Evolutionary conservation across 2,329 filamentous ascomycete genomes (phyloP).

Genomic region (Stemphylium lycopersici): DNA sequence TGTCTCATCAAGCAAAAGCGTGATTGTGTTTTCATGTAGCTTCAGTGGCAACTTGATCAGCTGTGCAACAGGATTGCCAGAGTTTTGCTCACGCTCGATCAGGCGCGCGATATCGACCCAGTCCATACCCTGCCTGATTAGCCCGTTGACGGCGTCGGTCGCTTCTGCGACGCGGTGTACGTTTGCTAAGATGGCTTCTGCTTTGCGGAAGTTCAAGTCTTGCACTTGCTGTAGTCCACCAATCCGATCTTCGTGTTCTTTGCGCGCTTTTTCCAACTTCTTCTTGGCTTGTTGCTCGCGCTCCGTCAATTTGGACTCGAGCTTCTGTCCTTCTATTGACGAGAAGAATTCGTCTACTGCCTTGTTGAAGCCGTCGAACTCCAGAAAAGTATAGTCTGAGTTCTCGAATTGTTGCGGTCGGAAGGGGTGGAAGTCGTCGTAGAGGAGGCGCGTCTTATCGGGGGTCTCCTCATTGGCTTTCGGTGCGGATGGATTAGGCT

Average conservation of each 20-base stretch:
- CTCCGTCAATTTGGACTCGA: constrained; percentile 82
- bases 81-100: constrained; percentile 83
- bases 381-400: constrained; percentile 69
- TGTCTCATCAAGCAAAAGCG: constrained; percentile 76
- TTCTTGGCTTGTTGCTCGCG: constrained; percentile 79
- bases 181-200: constrained; percentile 88
- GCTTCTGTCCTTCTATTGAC: constrained; percentile 89
- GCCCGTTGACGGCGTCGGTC: constrained; percentile 86
- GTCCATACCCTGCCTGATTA: constrained; percentile 95
- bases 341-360: constrained; percentile 98
- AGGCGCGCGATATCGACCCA: constrained; percentile 91
- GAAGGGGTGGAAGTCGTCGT: constrained; percentile 96
- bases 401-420: constrained; percentile 80
- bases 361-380: constrained; percentile 86
- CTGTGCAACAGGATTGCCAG: constrained; percentile 82
- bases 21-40: constrained; percentile 86
- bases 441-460: constrained; percentile 64
- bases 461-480: constrained; percentile 51
- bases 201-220: constrained; percentile 83
- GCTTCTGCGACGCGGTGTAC: constrained; percentile 90
- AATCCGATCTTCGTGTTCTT: constrained; percentile 84
- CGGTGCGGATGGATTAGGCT: constrained; percentile 49
- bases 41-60: constrained; percentile 88
- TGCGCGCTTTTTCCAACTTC: constrained; percentile 82
- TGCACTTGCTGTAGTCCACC: constrained; percentile 83